Conservation (phyloP, 2,329 filamentous ascomycete genomes). For the Eutypa lata region DNA sequence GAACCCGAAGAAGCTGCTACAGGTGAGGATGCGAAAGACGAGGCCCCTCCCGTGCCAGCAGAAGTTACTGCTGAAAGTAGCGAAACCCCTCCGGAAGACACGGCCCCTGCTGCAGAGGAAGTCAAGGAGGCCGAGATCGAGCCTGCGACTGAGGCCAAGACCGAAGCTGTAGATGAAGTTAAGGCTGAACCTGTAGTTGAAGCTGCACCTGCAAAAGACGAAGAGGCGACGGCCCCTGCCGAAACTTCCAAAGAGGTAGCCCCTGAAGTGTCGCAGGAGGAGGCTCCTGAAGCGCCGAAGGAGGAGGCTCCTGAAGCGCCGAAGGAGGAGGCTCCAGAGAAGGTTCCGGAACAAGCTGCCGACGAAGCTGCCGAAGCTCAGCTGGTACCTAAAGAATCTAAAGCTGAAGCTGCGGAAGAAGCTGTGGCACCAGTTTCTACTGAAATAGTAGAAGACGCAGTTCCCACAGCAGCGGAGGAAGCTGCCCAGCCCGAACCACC, state of each 20-base stretch:
- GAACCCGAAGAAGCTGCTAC: slow-evolving; percentile 1
- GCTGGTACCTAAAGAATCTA: not conserved
- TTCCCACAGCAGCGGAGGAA: slow-evolving; percentile 2
- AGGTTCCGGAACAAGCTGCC: not conserved
- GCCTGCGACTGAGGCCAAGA: slow-evolving; percentile 6
- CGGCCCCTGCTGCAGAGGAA: not conserved
- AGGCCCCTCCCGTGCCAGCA: not conserved
- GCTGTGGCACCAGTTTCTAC: not conserved
- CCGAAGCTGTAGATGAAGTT: not conserved
- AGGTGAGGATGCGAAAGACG: slow-evolving; percentile 6
- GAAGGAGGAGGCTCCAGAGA: not conserved
- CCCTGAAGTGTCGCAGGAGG: too few species aligned
- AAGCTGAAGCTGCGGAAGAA: not conserved
- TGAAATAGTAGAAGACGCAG: slow-evolving; percentile 1
- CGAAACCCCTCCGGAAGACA: not conserved
- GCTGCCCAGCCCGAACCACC: not conserved
- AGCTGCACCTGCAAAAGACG: not conserved
- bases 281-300: not conserved
- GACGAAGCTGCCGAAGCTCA: not conserved
- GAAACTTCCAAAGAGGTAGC: not conserved
- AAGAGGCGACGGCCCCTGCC: not conserved
- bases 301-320: not conserved
- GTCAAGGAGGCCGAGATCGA: slow-evolving; percentile 1
- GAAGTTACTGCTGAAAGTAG: slow-evolving; percentile 2
- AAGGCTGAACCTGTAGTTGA: not conserved